phyloP scores from a whole-genome alignment of 2,329 filamentous ascomycete genomes.

The Trichophyton verrucosum region DNA sequence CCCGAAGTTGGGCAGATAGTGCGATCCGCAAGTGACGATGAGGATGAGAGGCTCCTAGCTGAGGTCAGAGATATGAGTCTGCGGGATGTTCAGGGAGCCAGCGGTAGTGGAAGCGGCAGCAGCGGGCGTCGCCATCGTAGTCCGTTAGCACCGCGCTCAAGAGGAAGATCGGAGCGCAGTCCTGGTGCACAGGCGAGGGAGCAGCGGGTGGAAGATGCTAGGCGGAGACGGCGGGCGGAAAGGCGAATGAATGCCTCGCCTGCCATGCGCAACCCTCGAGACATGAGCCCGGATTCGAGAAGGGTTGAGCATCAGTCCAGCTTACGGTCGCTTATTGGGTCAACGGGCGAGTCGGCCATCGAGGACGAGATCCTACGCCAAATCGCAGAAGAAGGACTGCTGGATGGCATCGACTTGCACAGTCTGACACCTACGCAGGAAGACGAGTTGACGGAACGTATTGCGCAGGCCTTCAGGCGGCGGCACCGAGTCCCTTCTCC shows the following conservation, averaged over 20 bases:
- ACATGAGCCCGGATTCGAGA: conserved; percentile 31
- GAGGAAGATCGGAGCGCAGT: conserved; percentile 23
- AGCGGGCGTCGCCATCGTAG: conserved; percentile 15
- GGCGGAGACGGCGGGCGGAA: conserved; percentile 20
- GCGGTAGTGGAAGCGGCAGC: conserved; percentile 1
- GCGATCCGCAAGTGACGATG: conserved; percentile 25
- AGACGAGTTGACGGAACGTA: conserved; percentile 79
- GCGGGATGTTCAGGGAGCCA: conserved; percentile 26
- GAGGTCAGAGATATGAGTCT: conserved; percentile 64
- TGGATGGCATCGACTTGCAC: conserved; percentile 80
- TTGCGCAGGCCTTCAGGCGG: conserved; percentile 75
- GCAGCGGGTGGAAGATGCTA: conserved; percentile 27
- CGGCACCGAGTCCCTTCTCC: conserved; percentile 41
- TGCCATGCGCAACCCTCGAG: conserved; percentile 12
- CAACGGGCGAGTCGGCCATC: conserved; percentile 62
- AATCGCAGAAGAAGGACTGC: conserved; percentile 72
- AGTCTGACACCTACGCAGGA: conserved; percentile 74
- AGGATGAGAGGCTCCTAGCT: conserved; percentile 58
- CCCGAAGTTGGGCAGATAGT: conserved; percentile 35
- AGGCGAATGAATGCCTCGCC: conserved; percentile 15
- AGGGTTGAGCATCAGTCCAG: conserved; percentile 84
- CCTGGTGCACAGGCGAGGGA: conserved; percentile 28
- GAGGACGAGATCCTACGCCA: conserved; percentile 81
- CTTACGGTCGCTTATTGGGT: conserved; percentile 70
- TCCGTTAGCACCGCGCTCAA: conserved; percentile 17